Percentiles rank a stretch among this genome's conserved stretches.
Conservation (phyloP, 1,284 basidiomycete genomes). For the Rhizoctonia solani region DNA sequence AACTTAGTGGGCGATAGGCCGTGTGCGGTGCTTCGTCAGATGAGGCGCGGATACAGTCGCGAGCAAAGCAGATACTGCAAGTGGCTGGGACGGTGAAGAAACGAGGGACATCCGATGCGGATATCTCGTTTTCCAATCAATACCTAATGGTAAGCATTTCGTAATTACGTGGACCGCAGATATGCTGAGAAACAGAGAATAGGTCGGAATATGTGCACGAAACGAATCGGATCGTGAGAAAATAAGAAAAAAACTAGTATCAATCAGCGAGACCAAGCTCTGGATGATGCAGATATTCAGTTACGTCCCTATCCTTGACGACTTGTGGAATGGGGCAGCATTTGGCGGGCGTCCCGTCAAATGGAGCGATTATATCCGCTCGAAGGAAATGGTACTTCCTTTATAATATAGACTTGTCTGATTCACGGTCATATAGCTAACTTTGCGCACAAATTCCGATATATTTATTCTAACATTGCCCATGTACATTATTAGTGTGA, state of each 20-base stretch:
- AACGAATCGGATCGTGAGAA: slow-evolving; percentile 6
- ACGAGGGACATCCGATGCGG: neutral
- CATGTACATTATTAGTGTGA: too few relatives aligned
- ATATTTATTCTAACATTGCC: too few relatives aligned
- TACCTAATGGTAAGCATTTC: slow-evolving; percentile 11
- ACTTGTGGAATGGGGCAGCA: slow-evolving; percentile 17
- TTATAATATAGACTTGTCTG: too few relatives aligned
- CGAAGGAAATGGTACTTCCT: slow-evolving; percentile 5
- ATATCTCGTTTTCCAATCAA: neutral
- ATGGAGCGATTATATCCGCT: slow-evolving; percentile 26
- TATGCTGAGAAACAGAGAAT: too few relatives aligned
- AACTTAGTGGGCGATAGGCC: too few relatives aligned
- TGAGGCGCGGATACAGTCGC: neutral
- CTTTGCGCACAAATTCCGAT: too few relatives aligned
- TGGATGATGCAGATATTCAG: neutral
- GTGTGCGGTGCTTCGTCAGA: too few relatives aligned
- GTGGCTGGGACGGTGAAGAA: neutral
- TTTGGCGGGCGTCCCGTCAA: neutral
- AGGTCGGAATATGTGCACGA: slow-evolving; percentile 19
- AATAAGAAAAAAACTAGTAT: neutral
- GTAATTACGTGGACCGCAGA: too few relatives aligned
- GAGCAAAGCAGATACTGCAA: slow-evolving; percentile 10
- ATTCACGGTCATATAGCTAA: too few relatives aligned
- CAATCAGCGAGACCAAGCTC: neutral
- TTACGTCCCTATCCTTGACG: slow-evolving; percentile 16